phyloP scores from a whole-genome alignment of 495 filamentous ascomycete species.

The Aspergillus affinis region DNA sequence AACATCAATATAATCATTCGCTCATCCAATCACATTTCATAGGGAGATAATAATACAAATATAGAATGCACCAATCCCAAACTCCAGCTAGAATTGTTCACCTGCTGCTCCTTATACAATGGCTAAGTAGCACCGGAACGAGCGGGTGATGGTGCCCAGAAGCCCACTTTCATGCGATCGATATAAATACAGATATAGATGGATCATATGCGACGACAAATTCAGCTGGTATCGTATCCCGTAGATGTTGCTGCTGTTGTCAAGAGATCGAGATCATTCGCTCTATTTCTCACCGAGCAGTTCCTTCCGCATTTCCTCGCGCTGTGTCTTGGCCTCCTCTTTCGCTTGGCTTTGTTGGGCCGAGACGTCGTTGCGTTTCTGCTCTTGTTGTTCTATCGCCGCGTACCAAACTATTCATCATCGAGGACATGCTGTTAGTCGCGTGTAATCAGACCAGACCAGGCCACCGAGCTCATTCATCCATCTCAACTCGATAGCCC shows the following conservation, averaged over 20 bases:
- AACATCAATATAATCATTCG: neutral
- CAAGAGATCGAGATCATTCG: neutral
- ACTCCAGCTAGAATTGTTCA: neutral
- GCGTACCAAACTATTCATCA: constrained; percentile 67
- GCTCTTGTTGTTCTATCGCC: constrained; percentile 62
- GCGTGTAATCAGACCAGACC: neutral
- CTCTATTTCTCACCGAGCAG: constrained; percentile 40
- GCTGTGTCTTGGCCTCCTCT: constrained; percentile 51
- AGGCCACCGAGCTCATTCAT: neutral
- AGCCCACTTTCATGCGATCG: neutral
- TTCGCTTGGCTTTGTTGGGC: constrained; percentile 52
- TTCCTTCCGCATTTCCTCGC: constrained; percentile 58
- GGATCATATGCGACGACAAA: neutral
- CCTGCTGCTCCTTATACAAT: neutral
- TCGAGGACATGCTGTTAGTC: neutral
- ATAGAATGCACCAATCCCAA: neutral
- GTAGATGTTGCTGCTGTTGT: neutral
- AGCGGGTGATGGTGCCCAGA: neutral
- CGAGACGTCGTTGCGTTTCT: constrained; percentile 33
- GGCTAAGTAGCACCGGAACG: neutral
- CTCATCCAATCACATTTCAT: neutral
- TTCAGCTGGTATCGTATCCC: neutral
- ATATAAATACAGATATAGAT: constrained; percentile 12
- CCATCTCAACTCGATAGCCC: neutral
- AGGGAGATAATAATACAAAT: neutral